Evolutionary conservation across 2,329 filamentous ascomycete genomes (phyloP).

Genomic region (Phaeosphaeria sp.): DNA sequence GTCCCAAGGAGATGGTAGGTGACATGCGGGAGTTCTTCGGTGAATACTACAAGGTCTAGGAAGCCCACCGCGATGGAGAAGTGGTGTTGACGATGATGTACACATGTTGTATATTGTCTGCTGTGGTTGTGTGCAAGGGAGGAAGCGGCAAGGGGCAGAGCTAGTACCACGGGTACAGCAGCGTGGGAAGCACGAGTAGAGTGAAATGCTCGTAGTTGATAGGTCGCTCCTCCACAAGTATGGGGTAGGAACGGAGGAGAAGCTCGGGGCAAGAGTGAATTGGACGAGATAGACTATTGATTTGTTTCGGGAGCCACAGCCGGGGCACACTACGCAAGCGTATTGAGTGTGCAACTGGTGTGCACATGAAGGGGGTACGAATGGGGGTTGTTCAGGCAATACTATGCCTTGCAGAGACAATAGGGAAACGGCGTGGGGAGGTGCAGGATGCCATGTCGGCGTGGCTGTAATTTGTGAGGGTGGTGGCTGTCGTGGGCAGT

Average conservation of each 20-base stretch:
- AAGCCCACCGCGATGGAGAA: neutral
- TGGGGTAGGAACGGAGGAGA: neutral
- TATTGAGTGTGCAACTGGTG: neutral
- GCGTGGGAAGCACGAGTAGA: neutral
- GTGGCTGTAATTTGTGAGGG: neutral
- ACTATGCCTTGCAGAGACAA: neutral
- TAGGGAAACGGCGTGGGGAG: neutral
- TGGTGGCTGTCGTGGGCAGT: neutral
- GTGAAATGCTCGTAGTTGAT: neutral
- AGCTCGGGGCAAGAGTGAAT: neutral
- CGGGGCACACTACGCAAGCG: neutral
- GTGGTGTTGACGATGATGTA: neutral
- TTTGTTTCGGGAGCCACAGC: neutral
- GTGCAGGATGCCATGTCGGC: neutral
- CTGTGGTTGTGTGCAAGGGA: neutral
- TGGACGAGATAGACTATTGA: neutral
- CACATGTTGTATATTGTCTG: neutral
- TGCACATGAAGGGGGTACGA: neutral
- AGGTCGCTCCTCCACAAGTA: neutral
- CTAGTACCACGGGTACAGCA: neutral
- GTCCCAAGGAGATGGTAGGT: constrained; percentile 28
- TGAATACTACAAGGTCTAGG: constrained; percentile 14
- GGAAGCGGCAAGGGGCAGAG: neutral
- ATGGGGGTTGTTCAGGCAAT: neutral
- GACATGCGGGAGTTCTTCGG: constrained; percentile 33